Evolutionary conservation across 768 basidiomycete genomes (phyloP), one percentile per base, ranked within the genome.

Genomic region (Stropharia rugosoannulata): DNA sequence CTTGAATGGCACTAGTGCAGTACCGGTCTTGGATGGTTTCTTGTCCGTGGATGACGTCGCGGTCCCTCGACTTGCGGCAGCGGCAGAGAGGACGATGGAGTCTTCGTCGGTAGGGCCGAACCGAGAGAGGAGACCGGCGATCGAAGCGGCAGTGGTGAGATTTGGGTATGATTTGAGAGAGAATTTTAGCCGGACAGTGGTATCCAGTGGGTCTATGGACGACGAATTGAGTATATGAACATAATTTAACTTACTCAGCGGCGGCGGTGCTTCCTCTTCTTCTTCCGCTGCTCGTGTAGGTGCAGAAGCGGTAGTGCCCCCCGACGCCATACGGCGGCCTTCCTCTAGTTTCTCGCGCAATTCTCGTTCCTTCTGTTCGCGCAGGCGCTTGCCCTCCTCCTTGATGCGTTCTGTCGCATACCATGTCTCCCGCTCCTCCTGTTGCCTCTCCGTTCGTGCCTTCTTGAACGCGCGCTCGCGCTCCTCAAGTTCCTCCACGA

Each of bases 401-500:
- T 87, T 89, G 49, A 93, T 84, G 39, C 75, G 78, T 66, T 89
- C 89, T 2, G 84, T 85, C 66, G 89, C 84, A 6, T 80, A 75
- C 71, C 80, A 80, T 51, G 75, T 70, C 43, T 73, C 76, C 3
- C 70, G 72, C 64, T 83, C 81, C 59, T 86, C 81, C 59, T 81
- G 76, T 57, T 82, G 78, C 60, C 83, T 82, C n/a, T 85, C 87
- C 49, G 79, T 60, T 49, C 80, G 79, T 1, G 83, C 76, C 65
- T 87, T 89, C 76, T 92, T 93, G 71, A 87, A 84, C 16, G 80
- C 87, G 8, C 82, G 79, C 61, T 94, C 92, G 35, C 87, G 77
- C 62, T 84, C 86, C 66, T 94, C 92, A 12, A 93, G 77, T 64
- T 92, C 91, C 32, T 88, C 85, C 18, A 90, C 79, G 59, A 94